Percentiles rank a stretch among this genome's conserved stretches.
Evolutionary conservation across 2,329 filamentous ascomycete species (phyloP).

Genomic region (Talaromyces atroroseus): DNA sequence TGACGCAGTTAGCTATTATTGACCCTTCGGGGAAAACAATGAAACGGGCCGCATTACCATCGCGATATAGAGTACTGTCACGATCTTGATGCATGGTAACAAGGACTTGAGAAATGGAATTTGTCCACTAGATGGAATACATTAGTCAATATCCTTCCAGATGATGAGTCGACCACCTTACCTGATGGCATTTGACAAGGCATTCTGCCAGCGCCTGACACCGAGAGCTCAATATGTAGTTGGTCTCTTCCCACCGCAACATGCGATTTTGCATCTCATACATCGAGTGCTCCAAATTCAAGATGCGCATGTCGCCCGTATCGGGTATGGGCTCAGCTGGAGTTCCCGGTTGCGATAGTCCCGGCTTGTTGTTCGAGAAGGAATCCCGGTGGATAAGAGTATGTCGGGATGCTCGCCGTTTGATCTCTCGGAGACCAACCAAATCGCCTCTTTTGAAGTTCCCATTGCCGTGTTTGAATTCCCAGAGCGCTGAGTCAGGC

Average conservation of each 20-base stretch:
- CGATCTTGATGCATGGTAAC: conserved; percentile 67
- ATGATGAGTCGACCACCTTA: conserved; percentile 30
- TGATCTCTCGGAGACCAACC: conserved; percentile 87
- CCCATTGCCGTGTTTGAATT: conserved; percentile 96
- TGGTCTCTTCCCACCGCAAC: conserved; percentile 75
- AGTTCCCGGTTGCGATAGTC: conserved; percentile 73
- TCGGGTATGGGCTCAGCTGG: conserved; percentile 79
- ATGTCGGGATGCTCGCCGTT: conserved; percentile 86
- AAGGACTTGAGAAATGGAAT: conserved; percentile 73
- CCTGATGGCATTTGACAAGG: conserved; percentile 65
- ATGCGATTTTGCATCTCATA: conserved; percentile 75
- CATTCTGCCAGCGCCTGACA: conserved; percentile 79
- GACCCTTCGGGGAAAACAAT: background rate
- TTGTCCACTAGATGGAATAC: conserved; percentile 60
- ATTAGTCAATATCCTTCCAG: conserved; percentile 9
- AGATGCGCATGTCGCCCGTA: conserved; percentile 64
- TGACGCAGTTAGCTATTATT: conserved; percentile 16
- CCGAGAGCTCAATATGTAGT: conserved; percentile 71
- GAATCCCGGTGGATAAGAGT: conserved; percentile 87
- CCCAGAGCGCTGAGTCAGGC: conserved; percentile 91
- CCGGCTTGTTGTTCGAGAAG: conserved; percentile 71
- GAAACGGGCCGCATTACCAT: conserved; percentile 56
- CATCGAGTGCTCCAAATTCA: conserved; percentile 71
- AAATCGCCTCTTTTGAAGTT: conserved; percentile 96
- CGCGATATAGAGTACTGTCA: conserved; percentile 72